Base-by-base conservation (phyloP, 2,329 filamentous ascomycete genomes). In the Trichoderma sp. region DNA sequence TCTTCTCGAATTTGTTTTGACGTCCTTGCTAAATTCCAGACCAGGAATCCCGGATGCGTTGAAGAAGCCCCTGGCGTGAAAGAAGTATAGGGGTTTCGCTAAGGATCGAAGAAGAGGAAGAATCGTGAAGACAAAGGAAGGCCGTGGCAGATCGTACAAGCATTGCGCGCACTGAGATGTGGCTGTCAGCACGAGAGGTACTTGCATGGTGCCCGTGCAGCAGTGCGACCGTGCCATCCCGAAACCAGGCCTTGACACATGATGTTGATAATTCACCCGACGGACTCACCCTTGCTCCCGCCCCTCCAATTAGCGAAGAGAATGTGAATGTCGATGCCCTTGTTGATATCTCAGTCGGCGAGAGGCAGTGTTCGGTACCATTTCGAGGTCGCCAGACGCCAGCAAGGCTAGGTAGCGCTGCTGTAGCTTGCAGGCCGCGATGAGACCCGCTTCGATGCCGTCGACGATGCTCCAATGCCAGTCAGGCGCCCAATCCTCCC, bases 191-290 rank as follows among this genome's bases (percentile, higher is more conserved):
- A 41, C 34, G 10, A 55, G 44, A 51, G 54, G 52, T 39, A 39
- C 51, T 7, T 47, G n/a, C n/a, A 59, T 44, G 54, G 62, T 54
- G 24, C 64, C 64, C 64, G 59, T 52, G 43, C 21, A 63, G 58
- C 66, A 67, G 70, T 75, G 72, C 66, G 67, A 75, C 73, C 68
- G 70, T 74, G 68, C 65, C 72, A 74, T 75, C 72, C 71, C 70
- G 71, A 69, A 72, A 69, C 59, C 65, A 70, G 68, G 69, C 70
- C 57, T 67, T 67, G 63, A 67, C 68, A 68, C 71, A 73, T 72
- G 71, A 69, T 61, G 30, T 50, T 67, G 62, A 52, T 62, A 67
- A 65, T 65, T 67, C 55, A 61, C 55, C 57, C 63, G 63, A 65
- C 51, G 57, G 56, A 51, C 51, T 57, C 52, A 48, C 39, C 52